Evolutionary conservation across 331 rosid genomes (phyloP), one percentile per base, ranked within the genome.

Genomic region (Dryas integrifolia): DNA sequence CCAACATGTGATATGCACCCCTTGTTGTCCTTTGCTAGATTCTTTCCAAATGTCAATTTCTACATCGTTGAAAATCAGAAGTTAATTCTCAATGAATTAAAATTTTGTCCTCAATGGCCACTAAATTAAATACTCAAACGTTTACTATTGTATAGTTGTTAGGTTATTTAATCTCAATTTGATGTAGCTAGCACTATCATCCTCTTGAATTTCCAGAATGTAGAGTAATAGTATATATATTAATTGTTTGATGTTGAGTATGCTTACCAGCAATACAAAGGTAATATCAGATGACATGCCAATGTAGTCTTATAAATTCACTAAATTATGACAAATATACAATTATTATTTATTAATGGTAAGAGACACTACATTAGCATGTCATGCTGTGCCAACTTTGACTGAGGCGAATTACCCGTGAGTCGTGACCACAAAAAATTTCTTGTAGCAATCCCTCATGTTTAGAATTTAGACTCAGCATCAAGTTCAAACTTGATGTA

Each of bases 401-500:
- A 21, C 24, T 21, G 24, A 30, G 3, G 35, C 35, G 35, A 30
- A 24, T 30, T 30, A 30, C 35, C 35, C 24, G 24, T 21, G 24
- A 21, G 24, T 21, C 24, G 3, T 30, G 35, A 30, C 35, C 35
- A 30, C 35, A 30, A 1, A 30, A 30, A 30, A 30, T 30, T 30
- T 30, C 2, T 30, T 30, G 35, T 30, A 24, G 12, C 21, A 55
- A 21, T 46, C 5, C 70, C 70, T 65, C 43, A 43, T 65, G 70
- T 46, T 65, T 24, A 58, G 63, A 58, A 26, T 26, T 46, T 24
- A 2, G 43, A 44, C 52, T 18, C 4, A 18, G 3, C 15, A 15
- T 10, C 35, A 39, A 69, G 14, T 53, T 69, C 72, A 50, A 35
- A 49, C 9, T 35, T 67, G 60, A 50, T n/a, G 60, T 16, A 51